Evolutionary conservation across 164 flowering plant genomes (phyloP).

Genomic region (Hamamelis virginiana): DNA sequence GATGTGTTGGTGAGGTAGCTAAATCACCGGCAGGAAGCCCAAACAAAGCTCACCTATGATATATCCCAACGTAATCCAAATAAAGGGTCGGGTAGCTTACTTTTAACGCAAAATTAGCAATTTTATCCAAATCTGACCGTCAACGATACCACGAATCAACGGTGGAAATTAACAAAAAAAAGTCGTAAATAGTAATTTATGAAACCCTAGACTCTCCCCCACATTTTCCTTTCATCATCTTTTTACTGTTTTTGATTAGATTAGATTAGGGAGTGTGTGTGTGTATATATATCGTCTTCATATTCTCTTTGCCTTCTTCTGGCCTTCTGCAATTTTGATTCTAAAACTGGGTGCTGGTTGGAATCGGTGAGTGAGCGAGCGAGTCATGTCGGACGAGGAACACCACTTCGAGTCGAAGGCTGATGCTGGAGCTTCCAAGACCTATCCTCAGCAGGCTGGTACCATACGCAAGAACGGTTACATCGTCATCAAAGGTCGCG

Average conservation of each 20-base stretch:
- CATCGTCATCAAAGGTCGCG: constrained; percentile 40
- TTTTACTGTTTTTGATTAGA: too few relatives aligned
- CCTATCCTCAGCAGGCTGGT: constrained; percentile 49
- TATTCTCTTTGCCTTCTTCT: too few relatives aligned
- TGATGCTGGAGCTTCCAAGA: constrained; percentile 42
- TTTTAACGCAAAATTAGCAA: neutral
- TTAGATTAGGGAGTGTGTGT: too few relatives aligned
- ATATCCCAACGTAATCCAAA: too few relatives aligned
- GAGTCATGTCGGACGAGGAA: constrained; percentile 41
- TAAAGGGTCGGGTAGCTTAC: neutral
- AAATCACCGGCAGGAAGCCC: too few relatives aligned
- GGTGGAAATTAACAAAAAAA: neutral
- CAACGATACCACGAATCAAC: neutral
- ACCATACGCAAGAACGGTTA: constrained; percentile 47
- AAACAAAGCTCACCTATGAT: too few relatives aligned
- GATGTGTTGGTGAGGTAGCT: too few relatives aligned
- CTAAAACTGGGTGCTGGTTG: neutral
- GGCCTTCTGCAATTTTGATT: neutral
- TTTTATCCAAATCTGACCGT: neutral
- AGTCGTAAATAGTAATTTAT: neutral
- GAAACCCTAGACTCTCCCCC: neutral
- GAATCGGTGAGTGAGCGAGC: neutral
- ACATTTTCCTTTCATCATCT: too few relatives aligned
- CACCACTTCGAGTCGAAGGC: constrained; percentile 41
- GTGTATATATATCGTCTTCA: too few relatives aligned